Conservation (phyloP, 1,139 yeast genomes). For the Saccharomyces hybrid region DNA sequence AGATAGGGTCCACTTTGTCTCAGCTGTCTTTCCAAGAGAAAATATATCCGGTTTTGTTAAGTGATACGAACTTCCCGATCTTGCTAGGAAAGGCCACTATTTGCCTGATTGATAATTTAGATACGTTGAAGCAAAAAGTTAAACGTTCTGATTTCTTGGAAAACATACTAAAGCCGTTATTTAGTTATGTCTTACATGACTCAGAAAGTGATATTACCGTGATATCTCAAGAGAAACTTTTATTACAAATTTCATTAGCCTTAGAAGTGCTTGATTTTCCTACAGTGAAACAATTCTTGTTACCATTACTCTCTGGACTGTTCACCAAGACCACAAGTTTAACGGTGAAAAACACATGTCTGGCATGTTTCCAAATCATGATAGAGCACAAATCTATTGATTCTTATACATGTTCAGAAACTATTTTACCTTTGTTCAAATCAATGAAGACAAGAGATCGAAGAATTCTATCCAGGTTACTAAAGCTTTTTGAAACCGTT, state of each 20-base stretch:
- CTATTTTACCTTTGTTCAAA: slow-evolving; percentile 65
- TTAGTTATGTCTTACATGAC: slow-evolving; percentile 22
- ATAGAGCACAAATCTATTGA: slow-evolving; percentile 59
- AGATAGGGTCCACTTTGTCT: slow-evolving; percentile 60
- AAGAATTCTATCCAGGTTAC: slow-evolving; percentile 50
- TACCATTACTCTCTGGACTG: slow-evolving; percentile 63
- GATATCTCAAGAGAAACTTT: slow-evolving; percentile 50
- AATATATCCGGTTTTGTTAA: slow-evolving; percentile 43
- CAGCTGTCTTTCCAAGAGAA: slow-evolving; percentile 71
- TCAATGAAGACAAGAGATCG: slow-evolving; percentile 74
- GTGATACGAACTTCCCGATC: slow-evolving; percentile 31
- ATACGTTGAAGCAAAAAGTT: slow-evolving; percentile 45
- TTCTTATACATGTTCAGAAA: slow-evolving; percentile 64
- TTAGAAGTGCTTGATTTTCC: slow-evolving; percentile 58
- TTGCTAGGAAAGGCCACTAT: slow-evolving; percentile 44
- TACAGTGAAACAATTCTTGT: slow-evolving; percentile 60
- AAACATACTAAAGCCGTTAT: slow-evolving; percentile 33
- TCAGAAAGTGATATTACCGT: slow-evolving; percentile 18
- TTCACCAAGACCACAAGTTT: slow-evolving; percentile 80
- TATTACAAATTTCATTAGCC: slow-evolving; percentile 40
- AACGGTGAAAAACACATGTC: slow-evolving; percentile 64
- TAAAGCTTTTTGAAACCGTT: slow-evolving; percentile 45
- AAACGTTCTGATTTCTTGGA: slow-evolving; percentile 37
- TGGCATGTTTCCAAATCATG: slow-evolving; percentile 55
- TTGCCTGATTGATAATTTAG: slow-evolving; percentile 50